Conservation (phyloP, 83 land plant species). For the Larix sibirica region DNA sequence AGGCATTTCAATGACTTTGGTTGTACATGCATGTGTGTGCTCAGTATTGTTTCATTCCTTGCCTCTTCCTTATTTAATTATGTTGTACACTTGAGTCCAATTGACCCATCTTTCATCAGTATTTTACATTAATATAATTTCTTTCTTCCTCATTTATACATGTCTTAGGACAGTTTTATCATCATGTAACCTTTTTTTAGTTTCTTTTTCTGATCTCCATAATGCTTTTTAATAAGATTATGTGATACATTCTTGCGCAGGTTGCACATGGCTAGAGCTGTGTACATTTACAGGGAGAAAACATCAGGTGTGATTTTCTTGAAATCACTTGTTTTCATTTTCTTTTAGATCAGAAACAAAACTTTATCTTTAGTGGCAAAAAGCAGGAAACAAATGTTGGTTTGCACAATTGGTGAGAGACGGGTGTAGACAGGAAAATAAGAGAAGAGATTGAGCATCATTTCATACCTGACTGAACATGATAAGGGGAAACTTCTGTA, state of each 20-base stretch:
- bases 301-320: conserved; percentile 76
- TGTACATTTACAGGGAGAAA: conserved; percentile 94
- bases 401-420: not conserved
- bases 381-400: not conserved
- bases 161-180: not conserved
- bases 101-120: no score
- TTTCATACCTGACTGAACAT: not conserved
- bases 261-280: conserved; percentile 95
- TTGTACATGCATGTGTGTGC: not conserved
- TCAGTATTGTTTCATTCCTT: not conserved
- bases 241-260: conserved; percentile 34
- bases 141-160: not conserved
- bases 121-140: no score
- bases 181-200: not conserved
- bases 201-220: not conserved
- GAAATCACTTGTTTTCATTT: conserved; percentile 1
- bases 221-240: not conserved
- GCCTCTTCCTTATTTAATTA: not conserved
- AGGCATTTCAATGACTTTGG: not conserved
- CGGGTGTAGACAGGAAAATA: not conserved
- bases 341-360: not conserved
- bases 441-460: not conserved
- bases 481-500: not conserved
- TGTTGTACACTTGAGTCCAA: no score
- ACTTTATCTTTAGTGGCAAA: not conserved